These are phyloP conservation scores for Chaetothyriales sp. DNA, from an alignment of 2,329 filamentous ascomycete species.

Conservation along the genomic window DNA sequence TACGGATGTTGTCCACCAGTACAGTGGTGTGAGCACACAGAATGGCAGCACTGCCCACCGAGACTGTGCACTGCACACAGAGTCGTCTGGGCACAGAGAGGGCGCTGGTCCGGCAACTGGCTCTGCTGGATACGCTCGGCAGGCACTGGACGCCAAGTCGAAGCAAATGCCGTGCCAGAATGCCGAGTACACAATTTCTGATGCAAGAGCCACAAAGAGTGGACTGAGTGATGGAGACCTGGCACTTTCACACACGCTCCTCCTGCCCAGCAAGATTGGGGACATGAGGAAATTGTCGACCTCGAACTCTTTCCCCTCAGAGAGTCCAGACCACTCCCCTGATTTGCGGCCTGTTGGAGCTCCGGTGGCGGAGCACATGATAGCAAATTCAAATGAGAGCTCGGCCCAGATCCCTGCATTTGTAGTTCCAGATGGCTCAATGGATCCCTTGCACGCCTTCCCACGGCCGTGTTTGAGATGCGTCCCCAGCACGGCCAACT, in stretches of 20 bases:
- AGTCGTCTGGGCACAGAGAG: neutral
- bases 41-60: neutral
- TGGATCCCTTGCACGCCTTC: neutral
- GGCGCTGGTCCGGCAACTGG: neutral
- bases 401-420: neutral
- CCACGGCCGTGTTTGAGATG: neutral
- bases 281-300: no score
- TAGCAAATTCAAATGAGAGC: neutral
- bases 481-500: neutral
- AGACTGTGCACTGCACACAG: neutral
- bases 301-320: neutral
- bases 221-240: neutral
- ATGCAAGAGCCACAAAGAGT: neutral
- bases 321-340: neutral
- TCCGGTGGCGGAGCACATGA: neutral
- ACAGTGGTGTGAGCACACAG: neutral
- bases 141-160: neutral
- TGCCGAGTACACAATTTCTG: neutral
- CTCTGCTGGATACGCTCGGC: no score
- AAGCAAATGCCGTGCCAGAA: neutral
- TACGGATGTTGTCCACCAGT: neutral
- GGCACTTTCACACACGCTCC: neutral
- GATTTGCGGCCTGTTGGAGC: neutral
- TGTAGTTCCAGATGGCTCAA: neutral
- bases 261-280: neutral